These are phyloP conservation scores for Stylosanthes scabra DNA, from an alignment of 331 rosid genomes.

Conservation along the genomic window DNA sequence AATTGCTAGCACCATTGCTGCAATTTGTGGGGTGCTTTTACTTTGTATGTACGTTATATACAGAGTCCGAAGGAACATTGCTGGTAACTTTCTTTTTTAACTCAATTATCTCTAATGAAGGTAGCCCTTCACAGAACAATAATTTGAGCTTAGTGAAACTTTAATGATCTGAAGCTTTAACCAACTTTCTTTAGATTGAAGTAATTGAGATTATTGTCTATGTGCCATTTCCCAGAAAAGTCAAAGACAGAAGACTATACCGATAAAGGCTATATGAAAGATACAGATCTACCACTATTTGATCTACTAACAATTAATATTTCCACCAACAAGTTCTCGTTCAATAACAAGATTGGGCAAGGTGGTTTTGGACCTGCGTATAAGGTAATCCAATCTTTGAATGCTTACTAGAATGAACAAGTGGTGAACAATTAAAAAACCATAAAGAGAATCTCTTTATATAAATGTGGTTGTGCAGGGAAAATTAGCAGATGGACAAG, in stretches of 20 bases:
- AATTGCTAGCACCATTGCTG: slow-evolving; percentile 18
- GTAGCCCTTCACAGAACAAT: too few relatives aligned
- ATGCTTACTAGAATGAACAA: too few relatives aligned
- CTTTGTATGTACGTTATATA: background rate
- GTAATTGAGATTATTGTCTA: too few relatives aligned
- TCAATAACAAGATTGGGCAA: slow-evolving; percentile 10
- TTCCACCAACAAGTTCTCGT: slow-evolving; percentile 14
- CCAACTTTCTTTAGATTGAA: too few relatives aligned
- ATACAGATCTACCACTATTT: slow-evolving; percentile 18
- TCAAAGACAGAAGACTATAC: background rate
- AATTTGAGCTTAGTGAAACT: too few relatives aligned
- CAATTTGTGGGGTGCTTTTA: slow-evolving; percentile 6
- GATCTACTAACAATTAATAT: background rate
- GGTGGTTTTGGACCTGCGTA: slow-evolving; percentile 26
- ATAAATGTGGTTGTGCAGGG: background rate
- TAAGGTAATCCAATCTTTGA: background rate
- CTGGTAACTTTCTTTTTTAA: slow-evolving; percentile 4
- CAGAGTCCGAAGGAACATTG: slow-evolving; percentile 19
- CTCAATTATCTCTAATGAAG: too few relatives aligned
- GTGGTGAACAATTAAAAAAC: background rate
- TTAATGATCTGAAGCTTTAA: too few relatives aligned
- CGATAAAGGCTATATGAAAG: background rate
- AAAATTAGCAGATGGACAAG: slow-evolving; percentile 10
- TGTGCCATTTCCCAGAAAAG: background rate
- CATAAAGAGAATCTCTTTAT: background rate